phyloP scores from a whole-genome alignment of 495 filamentous ascomycete genomes.

The Neurospora sp. region DNA sequence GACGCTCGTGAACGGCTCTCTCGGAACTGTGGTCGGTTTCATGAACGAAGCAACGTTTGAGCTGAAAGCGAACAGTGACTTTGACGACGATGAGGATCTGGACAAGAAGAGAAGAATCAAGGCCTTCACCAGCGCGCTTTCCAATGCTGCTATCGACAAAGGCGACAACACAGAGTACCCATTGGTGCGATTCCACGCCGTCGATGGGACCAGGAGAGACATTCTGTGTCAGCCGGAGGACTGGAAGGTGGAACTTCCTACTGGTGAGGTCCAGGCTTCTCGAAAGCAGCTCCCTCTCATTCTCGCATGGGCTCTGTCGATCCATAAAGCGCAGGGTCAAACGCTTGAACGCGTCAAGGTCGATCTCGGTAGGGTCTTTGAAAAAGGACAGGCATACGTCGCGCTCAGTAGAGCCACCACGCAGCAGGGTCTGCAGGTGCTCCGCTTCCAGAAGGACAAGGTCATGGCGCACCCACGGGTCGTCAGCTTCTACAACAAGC shows the following conservation, averaged over 20 bases:
- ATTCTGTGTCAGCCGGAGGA: constrained; percentile 75
- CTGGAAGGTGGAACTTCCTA: constrained; percentile 96
- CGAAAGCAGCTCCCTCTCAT: constrained; percentile 76
- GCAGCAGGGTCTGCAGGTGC: constrained; percentile 79
- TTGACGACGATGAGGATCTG: constrained; percentile 37
- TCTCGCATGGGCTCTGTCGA: constrained; percentile 90
- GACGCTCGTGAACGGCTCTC: constrained; percentile 81
- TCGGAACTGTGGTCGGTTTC: constrained; percentile 77
- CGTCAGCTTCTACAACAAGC: constrained; percentile 67
- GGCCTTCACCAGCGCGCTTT: constrained; percentile 24
- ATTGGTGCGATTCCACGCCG: constrained; percentile 66
- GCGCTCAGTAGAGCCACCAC: constrained; percentile 76
- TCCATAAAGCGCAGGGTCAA: constrained; percentile 97
- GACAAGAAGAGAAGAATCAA: constrained; percentile 37
- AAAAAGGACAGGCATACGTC: constrained; percentile 87
- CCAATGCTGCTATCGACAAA: constrained; percentile 9
- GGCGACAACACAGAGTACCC: constrained; percentile 52
- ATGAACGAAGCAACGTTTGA: constrained; percentile 78
- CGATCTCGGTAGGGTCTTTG: constrained; percentile 82
- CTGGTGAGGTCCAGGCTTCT: constrained; percentile 83
- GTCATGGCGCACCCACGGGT: constrained; percentile 93
- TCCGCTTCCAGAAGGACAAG: constrained; percentile 78
- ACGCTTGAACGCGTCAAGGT: constrained; percentile 93
- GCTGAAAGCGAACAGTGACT: constrained; percentile 42
- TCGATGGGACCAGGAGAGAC: constrained; percentile 67